Evolutionary conservation across 2,329 filamentous ascomycete species (phyloP), one percentile per base, ranked within the genome.

Genomic region (Ilyonectria sp.): DNA sequence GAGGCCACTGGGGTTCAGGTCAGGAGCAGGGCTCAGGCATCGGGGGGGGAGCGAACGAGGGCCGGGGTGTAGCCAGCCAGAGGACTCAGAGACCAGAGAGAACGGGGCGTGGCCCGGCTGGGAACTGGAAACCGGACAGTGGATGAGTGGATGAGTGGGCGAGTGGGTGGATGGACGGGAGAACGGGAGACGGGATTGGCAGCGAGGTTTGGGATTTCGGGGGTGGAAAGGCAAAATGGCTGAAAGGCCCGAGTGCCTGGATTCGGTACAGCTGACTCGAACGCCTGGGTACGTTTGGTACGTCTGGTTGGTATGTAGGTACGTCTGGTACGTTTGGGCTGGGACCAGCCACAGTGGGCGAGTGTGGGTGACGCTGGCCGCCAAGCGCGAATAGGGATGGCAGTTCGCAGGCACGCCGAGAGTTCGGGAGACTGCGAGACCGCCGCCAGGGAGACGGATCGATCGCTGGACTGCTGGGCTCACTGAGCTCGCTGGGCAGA

Each of bases 161-260:
- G 21, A 21, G 21, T 21, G 21, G 21, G 21, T 21, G 21, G 21
- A 21, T 21, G 37, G 40, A 57, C 46, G 23, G 26, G 31, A 43
- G 60, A 52, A 56, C 52, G 49, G 49, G 49, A 54, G 17, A 43
- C 49, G 40, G 50, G 50, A 37, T 37, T 54, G 50, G 50, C 33
- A 61, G 49, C 49, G 50, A 55, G 37, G 46, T 54, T 46, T 55
- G 59, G 59, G 50, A 52, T 29, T 54, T 61, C 37, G 47, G 57
- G 57, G 57, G 62, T 65, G 57, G 64, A 60, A 55, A 52, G 57
- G 52, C 40, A 61, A 55, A 66, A 58, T 21, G 50, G 50, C 50
- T 53, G 31, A 53, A 63, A 65, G 74, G 70, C 68, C 74, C 74
- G 75, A 73, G 71, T 76, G 74, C 74, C 72, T 76, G 74, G 74